Evolutionary conservation across 2,329 filamentous ascomycete species (phyloP).

Genomic region (Aureobasidium leucospermi): DNA sequence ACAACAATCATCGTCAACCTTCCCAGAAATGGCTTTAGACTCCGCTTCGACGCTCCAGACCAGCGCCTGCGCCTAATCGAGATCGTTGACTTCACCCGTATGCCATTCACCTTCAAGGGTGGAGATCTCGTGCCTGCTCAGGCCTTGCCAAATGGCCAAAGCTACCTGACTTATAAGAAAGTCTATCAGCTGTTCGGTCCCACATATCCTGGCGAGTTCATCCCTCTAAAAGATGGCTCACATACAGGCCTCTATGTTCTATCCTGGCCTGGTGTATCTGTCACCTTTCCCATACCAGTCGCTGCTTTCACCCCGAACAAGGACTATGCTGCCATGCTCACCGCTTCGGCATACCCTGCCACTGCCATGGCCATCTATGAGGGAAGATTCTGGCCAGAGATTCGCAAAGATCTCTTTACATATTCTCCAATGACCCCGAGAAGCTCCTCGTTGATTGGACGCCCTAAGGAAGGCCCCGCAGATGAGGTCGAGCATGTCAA

Average conservation of each 20-base stretch:
- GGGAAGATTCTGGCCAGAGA: conserved; percentile 84
- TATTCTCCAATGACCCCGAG: conserved; percentile 67
- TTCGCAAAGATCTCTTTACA: conserved; percentile 68
- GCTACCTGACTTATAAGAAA: conserved; percentile 49
- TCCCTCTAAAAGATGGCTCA: conserved; percentile 53
- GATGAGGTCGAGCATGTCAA: conserved; percentile 80
- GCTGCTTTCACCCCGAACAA: conserved; percentile 67
- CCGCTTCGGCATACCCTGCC: conserved; percentile 68
- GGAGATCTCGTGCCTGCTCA: conserved; percentile 15
- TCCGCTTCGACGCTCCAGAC: conserved; percentile 90
- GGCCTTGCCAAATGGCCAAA: conserved; percentile 51
- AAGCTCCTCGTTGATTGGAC: conserved; percentile 58
- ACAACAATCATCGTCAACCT: conserved; percentile 70
- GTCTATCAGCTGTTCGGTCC: conserved; percentile 94
- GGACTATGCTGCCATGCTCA: conserved; percentile 81
- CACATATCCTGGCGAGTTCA: conserved; percentile 88
- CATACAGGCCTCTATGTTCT: conserved; percentile 73
- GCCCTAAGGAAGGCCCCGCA: conserved; percentile 70
- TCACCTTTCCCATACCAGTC: conserved; percentile 73
- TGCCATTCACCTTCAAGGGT: conserved; percentile 68
- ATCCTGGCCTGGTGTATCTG: conserved; percentile 90
- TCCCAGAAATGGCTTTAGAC: conserved; percentile 75
- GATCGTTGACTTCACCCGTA: conserved; percentile 81
- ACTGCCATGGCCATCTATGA: conserved; percentile 85
- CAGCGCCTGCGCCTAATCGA: conserved; percentile 88